phyloP scores from a whole-genome alignment of 1,284 basidiomycete genomes.

The Leccinum olivaceoglutinosum region DNA sequence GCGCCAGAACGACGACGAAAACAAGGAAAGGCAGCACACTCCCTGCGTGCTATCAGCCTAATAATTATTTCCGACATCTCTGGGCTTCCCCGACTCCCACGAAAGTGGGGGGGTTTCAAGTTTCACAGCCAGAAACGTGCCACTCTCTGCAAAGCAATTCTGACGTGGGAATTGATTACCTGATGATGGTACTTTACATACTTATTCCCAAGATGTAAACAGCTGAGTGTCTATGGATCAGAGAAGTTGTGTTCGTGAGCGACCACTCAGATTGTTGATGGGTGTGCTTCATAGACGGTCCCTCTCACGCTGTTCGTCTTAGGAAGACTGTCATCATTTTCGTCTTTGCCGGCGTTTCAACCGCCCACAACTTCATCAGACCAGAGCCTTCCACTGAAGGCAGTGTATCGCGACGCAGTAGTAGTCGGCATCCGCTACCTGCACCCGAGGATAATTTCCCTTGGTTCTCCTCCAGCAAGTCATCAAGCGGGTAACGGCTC shows the following conservation, averaged over 20 bases:
- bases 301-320: slow-evolving; percentile 5
- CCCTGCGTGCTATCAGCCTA: too few species aligned
- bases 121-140: too few species aligned
- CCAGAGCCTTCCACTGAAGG: slow-evolving; percentile 64
- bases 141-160: too few species aligned
- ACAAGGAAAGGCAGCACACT: too few species aligned
- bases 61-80: too few species aligned
- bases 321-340: slow-evolving; percentile 64
- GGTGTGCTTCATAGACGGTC: neutral
- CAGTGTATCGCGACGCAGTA: slow-evolving; percentile 59
- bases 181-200: too few species aligned
- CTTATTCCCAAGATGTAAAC: too few species aligned
- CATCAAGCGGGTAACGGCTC: neutral
- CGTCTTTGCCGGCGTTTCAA: slow-evolving; percentile 33
- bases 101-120: too few species aligned
- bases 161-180: too few species aligned
- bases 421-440: slow-evolving; percentile 71
- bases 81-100: too few species aligned
- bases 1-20: too few species aligned
- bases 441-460: slow-evolving; percentile 37
- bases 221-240: slow-evolving; percentile 31
- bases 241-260: slow-evolving; percentile 62
- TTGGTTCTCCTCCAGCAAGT: slow-evolving; percentile 39
- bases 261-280: slow-evolving; percentile 2
- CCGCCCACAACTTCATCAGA: slow-evolving; percentile 24